Evolutionary conservation across 192 early-diverging fungal genomes (phyloP), one percentile per base, ranked within the genome.

Genomic region (Backusella parvicylindrica): DNA sequence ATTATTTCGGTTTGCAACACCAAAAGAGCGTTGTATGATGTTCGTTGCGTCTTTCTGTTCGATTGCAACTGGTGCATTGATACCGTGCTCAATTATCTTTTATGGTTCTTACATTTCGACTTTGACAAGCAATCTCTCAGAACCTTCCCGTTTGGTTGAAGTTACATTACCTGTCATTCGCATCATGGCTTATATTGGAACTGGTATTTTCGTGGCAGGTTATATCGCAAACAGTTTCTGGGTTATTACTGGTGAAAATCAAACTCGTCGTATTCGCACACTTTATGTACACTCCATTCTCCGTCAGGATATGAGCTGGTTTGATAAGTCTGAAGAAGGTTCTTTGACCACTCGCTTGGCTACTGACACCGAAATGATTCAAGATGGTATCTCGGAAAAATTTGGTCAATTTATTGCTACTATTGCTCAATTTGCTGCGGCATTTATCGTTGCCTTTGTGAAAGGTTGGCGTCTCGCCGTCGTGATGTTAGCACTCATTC

Each of bases 371-470:
- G 88, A 91, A 37, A 41, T 95, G 72, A 87, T 95, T 56, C 94
- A 97, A 79, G 95, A 96, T 68, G 95, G 94, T 32, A 91, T 94
- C 15, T 86, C 88, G 23, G 95, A 95, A 68, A 97, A 96, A 79
- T 83, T 95, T 36, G 90, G 92, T 64, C 79, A 91, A 43, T 82
- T 90, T 21, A 72, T 95, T 35, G 85, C 89, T 79, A 86, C 85
- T 63, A 50, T 86, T 11, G 79, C 89, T 15, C 88, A 87, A 1
- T 95, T 96, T 68, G 64, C 93, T 35, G 77, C 88, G 7, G 93
- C 91, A n/a, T 89, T 94, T 73, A 84, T 92, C 8, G 84, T 93
- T 49, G 96, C 93, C 31, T 96, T 96, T 71, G 72, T 81, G 35
- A 85, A 66, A 9, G 93, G 92, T 3, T 96, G 94, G 94, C 84